Evolutionary conservation across 305 asterid species (phyloP), one percentile per base, ranked within the genome.

Genomic region (Euphrasia arctica): DNA sequence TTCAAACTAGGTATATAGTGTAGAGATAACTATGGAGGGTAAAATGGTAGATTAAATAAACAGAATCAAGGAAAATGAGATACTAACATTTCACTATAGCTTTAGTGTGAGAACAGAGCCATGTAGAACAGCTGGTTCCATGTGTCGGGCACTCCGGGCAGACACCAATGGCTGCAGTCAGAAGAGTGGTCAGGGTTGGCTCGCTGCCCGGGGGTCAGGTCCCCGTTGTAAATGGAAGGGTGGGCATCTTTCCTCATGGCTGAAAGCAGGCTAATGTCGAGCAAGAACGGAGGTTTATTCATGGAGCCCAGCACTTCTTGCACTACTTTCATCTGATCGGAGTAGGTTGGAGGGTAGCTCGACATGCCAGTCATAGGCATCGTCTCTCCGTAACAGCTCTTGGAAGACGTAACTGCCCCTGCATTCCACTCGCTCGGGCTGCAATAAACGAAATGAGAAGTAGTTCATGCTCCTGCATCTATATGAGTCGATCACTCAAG

Each of bases 131-230:
- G 80, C 25, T 93, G 97, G 80, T 93, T 93, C 99, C 99, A 93
- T 34, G 99, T 93, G 61, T 93, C 99, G 0, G 99, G 99, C 81
- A 93, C 57, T 56, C 99, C 99, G 27, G 97, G 99, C 51, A 93
- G 85, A 65, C 99, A 93, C 99, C 99, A 93, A 70, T 93, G 99
- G 70, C 97, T 93, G 39, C 99, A 93, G 58, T 93, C 99, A 25
- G 96, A 83, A 8, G 89, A 86, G 65, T 79, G 96, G 67, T 92
- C 95, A 0, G 99, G 97, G 72, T 86, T 90, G 28, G 96, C 91
- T 67, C 89, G 80, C 62, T 88, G 91, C 11, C 29, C 89, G 2
- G 95, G 82, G 1, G 87, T 83, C n/a, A 90, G 77, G 68, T 80
- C 95, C 0, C 99, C 97, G 31, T 88, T 86, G 67, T 93, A 93